Evolutionary conservation across 441 rosid species (phyloP).

Genomic region (Breynia disticha): DNA sequence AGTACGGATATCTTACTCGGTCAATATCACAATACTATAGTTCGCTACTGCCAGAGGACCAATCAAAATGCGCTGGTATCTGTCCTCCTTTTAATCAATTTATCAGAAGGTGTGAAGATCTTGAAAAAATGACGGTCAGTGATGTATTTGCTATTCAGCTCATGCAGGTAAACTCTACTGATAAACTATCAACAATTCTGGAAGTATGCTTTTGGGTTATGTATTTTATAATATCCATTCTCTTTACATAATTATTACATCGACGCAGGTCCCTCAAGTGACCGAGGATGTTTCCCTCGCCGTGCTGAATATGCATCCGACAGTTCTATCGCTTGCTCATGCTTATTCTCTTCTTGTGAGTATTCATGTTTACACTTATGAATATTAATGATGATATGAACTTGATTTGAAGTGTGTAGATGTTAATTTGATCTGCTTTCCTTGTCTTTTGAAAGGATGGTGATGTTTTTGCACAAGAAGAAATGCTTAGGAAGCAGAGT

Average conservation of each 20-base stretch:
- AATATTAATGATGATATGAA: neutral
- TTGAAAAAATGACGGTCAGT: slow-evolving; percentile 71
- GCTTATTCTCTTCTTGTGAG: slow-evolving; percentile 85
- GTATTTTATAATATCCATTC: neutral
- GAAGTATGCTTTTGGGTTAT: neutral
- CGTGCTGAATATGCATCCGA: slow-evolving; percentile 73
- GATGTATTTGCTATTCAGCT: slow-evolving; percentile 89
- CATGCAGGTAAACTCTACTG: slow-evolving; percentile 66
- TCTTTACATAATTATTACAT: slow-evolving; percentile 6
- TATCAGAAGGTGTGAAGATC: slow-evolving; percentile 60
- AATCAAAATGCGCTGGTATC: slow-evolving; percentile 19
- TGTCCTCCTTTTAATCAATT: slow-evolving; percentile 60
- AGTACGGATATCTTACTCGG: slow-evolving; percentile 64
- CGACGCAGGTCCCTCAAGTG: slow-evolving; percentile 70
- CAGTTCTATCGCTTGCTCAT: slow-evolving; percentile 61
- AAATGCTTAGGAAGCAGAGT: slow-evolving; percentile 62
- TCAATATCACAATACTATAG: slow-evolving; percentile 57
- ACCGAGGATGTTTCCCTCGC: slow-evolving; percentile 75
- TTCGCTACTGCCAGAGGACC: slow-evolving; percentile 25
- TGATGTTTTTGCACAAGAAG: slow-evolving; percentile 59
- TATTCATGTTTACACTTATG: neutral
- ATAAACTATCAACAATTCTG: neutral
- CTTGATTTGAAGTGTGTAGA: neutral
- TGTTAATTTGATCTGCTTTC: neutral
- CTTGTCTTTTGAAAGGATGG: slow-evolving; percentile 44